These are phyloP conservation scores for Globisporangium apiculatum DNA, from an alignment of 352 stramenopile species.

Conservation along the genomic window DNA sequence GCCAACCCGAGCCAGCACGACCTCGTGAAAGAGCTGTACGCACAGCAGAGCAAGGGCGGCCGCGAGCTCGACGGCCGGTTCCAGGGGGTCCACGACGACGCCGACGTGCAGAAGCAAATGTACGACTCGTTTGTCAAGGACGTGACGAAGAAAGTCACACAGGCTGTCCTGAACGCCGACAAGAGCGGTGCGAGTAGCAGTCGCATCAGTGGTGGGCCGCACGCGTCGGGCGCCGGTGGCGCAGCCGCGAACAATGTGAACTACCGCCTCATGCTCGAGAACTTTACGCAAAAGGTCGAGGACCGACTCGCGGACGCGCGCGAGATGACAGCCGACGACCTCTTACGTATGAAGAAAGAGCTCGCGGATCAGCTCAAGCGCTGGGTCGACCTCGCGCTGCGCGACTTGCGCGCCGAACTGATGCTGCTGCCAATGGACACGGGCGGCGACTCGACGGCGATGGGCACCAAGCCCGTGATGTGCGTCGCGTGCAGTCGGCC, in stretches of 20 bases:
- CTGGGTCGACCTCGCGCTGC: conserved; percentile 44
- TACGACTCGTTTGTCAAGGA: conserved; percentile 73
- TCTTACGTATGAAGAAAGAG: conserved; percentile 54
- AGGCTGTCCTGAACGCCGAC: conserved; percentile 39
- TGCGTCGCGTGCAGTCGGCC: conserved; percentile 76
- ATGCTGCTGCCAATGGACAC: conserved; percentile 39
- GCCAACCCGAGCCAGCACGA: conserved; percentile 25
- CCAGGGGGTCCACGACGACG: conserved; percentile 25
- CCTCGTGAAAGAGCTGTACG: conserved; percentile 44
- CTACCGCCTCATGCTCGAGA: conserved; percentile 60
- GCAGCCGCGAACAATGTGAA: conserved; percentile 44
- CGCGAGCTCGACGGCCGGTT: conserved; percentile 42
- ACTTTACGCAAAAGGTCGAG: conserved; percentile 69
- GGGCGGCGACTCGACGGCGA: conserved; percentile 61
- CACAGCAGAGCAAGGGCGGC: conserved; percentile 37
- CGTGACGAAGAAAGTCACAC: conserved; percentile 73
- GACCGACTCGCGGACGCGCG: conserved; percentile 55
- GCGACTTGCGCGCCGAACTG: conserved; percentile 58
- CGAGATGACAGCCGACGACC: conserved; percentile 54
- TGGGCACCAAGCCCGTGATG: conserved; percentile 78
- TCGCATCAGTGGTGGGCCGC: not conserved
- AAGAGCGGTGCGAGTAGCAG: conserved; percentile 18
- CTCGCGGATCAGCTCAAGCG: conserved; percentile 55
- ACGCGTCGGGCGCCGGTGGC: conserved; percentile 5
- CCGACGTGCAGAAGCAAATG: conserved; percentile 42